Evolutionary conservation across 306 rosid species (phyloP).

Genomic region (Neltuma alba): DNA sequence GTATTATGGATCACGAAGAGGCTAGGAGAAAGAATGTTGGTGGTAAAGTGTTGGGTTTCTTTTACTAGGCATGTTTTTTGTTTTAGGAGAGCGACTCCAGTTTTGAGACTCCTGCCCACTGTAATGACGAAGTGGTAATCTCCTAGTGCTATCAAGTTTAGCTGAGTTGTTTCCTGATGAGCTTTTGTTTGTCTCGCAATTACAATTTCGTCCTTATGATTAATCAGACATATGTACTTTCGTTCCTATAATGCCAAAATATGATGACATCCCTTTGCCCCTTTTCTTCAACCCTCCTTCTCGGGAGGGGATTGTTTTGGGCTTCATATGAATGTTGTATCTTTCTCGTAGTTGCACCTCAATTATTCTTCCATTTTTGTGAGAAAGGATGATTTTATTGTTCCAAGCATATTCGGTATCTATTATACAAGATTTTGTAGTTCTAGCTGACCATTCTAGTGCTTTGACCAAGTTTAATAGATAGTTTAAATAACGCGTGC

Average conservation of each 20-base stretch:
- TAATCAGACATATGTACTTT: slow-evolving; percentile 12
- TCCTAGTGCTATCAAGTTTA: slow-evolving; percentile 14
- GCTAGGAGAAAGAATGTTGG: slow-evolving; percentile 61
- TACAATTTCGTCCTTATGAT: slow-evolving; percentile 16
- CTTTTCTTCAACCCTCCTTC: neutral
- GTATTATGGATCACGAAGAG: slow-evolving; percentile 61
- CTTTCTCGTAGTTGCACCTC: neutral
- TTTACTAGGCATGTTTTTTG: slow-evolving; percentile 38
- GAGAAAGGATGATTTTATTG: neutral
- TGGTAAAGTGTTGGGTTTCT: slow-evolving; percentile 55
- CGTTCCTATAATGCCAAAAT: neutral
- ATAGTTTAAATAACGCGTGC: neutral
- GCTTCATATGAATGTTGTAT: neutral
- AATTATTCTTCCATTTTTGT: neutral
- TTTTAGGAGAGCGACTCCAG: neutral
- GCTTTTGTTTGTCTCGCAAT: slow-evolving; percentile 28
- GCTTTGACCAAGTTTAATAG: neutral
- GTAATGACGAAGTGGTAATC: slow-evolving; percentile 27
- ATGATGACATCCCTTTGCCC: neutral
- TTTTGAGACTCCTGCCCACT: slow-evolving; percentile 10
- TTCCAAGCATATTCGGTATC: neutral
- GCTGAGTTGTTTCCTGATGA: neutral
- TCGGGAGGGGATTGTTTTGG: neutral
- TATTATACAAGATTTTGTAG: neutral
- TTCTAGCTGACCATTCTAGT: neutral